Base-by-base conservation (phyloP, 257 asterid genomes). In the Solanum commersonii region DNA sequence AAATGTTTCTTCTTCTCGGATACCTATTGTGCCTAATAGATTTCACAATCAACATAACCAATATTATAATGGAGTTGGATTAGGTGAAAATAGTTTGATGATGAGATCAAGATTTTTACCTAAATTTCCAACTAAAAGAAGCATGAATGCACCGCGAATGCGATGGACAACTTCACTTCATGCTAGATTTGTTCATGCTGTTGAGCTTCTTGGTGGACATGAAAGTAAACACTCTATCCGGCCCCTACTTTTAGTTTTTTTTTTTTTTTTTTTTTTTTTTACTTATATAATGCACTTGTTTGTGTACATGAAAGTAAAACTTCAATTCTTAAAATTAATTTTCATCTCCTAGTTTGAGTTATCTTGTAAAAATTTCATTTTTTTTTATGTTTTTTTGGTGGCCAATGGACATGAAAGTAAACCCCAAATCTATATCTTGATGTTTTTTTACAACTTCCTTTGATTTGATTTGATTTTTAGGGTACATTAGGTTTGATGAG, bases 151-250 rank as follows among this genome's bases (percentile, higher is more conserved):
- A 0, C 98, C 99, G 0, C 88, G 99, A 65, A 95, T 96, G 99
- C 88, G 99, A 37, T 96, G 99, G 99, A 96, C 99, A 0, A 95
- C 94, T 84, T 94, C 98, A 0, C 98, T 95, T 31, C 99, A 95
- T 83, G 94, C 96, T 11, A 96, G 99, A 8, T 96, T 96, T 79
- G 98, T 95, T 90, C 99, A 96, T 89, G 98, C 99, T 72, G 99
- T 96, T 31, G 98, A 96, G 87, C 99, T 96, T 38, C 98, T 96
- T 70, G 98, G 99, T 29, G 99, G 99, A 93, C 98, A 95, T 91
- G 99, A 96, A 92, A 96, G 99, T 96, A 94, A 44, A 68, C 37
- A 16, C 88, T 18, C n/a, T 29, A 70, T 25, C 4, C 13, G 59
- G 22, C 4, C 13, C 22, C 4, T 23, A 27, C 7, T 77, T n/a